Evolutionary conservation across 768 basidiomycete species (phyloP), one percentile per base, ranked within the genome.

Genomic region (Xanthoconium purpureum): DNA sequence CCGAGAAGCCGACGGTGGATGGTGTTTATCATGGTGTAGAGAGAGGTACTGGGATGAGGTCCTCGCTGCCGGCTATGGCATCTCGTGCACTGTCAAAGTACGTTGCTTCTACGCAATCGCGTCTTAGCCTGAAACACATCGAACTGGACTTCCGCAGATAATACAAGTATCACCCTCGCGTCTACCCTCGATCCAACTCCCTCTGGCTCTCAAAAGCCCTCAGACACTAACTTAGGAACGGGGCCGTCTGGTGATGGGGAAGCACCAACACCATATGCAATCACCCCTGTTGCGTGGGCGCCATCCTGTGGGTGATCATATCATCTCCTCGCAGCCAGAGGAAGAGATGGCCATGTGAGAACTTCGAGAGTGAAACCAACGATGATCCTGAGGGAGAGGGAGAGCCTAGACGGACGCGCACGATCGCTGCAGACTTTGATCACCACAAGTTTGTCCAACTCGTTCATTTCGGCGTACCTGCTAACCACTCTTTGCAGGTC

Each of bases 31-130:
- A 9, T 99, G 95, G 94, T 98, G 95, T 72, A 92, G 92, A 66
- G 97, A 98, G 64, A 80, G 82, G 57, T 97, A 94, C 72, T 97
- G 94, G 94, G 96, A 95, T 2, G 90, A 94, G 67, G 66, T 96
- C 18, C 77, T 98, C 47, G 94, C 93, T 11, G 86, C 84, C 0
- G 82, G 85, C 2, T 82, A 81, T 52, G 94, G 94, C 1, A 78
- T 82, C 2, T 82, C 77, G 56, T 89, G 91, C 0, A 72, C 84
- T 20, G 76, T 98, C 44, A 94, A 96, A 71, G 93, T 94, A 42
- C 52, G 77, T 57, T 15, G 12, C 28, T 38, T 28, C 43, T 18
- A 14, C 17, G 20, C 17, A 39, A 39, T 33, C 12, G 29, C 17
- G 35, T 35, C 29, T 8, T 18, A 10, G 18, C 28, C 24, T 24